Evolutionary conservation across 2,329 filamentous ascomycete species (phyloP), one percentile per base, ranked within the genome.

Genomic region (Colletotrichum costaricense): DNA sequence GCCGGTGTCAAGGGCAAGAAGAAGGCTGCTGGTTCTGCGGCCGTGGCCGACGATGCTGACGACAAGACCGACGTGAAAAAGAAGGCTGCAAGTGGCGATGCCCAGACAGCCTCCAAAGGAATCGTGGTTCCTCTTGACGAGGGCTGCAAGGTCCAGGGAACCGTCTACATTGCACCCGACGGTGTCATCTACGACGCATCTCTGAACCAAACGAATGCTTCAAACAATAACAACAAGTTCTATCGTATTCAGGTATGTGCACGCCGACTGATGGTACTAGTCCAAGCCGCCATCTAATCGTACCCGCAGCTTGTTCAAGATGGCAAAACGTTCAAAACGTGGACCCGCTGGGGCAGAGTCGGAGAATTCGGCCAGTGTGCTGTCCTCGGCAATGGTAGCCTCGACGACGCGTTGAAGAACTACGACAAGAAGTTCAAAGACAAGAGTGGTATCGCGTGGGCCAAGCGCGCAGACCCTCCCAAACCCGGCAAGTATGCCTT

Each of bases 281-380:
- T 38, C 65, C 49, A 33, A 22, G 49, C 72, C 57, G 33, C 22
- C 9, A 30, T 11, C 63, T 77, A 22, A 63, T 7, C 4, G 16
- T 11, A 7, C 6, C 3, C n/a, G 46, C 30, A 74, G 71, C 72
- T 69, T n/a, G 35, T 71, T 22, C 76, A 75, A 76, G 56, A 42
- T 0, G 16, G 30, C 58, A 42, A 38, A 11, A 73, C 70, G 9
- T 93, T 87, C 80, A 84, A 86, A 56, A 91, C 90, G 0, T 96
- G 93, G 93, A 94, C 92, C 3, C 88, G 94, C 69, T 97, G 93
- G 94, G 95, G 95, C 26, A 90, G 95, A 26, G 94, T 97, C 26
- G 90, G 91, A 7, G 90, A 92, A 69, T 78, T 76, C 12, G 91
- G 91, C 5, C 86, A 89, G 76, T 85, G 78, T 16, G 85, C 83